These are phyloP conservation scores for Aureobasidium zeae DNA, from an alignment of 2,329 filamentous ascomycete species.

Conservation along the genomic window DNA sequence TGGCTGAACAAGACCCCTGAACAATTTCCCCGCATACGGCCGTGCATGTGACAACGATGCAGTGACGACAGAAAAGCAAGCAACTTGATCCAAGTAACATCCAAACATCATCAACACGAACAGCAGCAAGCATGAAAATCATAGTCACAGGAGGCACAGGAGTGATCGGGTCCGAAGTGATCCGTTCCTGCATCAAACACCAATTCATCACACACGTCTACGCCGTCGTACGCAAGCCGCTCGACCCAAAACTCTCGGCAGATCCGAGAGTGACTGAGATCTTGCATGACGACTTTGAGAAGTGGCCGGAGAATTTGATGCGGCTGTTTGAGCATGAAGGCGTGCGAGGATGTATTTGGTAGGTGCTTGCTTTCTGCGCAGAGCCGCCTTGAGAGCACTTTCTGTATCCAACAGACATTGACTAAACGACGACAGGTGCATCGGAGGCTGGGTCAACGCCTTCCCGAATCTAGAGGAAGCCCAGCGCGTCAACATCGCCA, in stretches of 20 bases:
- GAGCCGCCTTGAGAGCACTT: too few species aligned
- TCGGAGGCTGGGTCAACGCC: slow-evolving; percentile 23
- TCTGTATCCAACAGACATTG: too few species aligned
- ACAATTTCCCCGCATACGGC: too few species aligned
- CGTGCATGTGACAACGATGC: too few species aligned
- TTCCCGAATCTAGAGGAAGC: slow-evolving; percentile 26
- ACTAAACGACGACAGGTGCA: slow-evolving; percentile 15
- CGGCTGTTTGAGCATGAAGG: slow-evolving; percentile 30
- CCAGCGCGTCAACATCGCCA: slow-evolving; percentile 25
- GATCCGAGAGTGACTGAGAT: slow-evolving; percentile 28
- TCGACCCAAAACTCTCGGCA: slow-evolving; percentile 23
- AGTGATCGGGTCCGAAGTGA: slow-evolving; percentile 46
- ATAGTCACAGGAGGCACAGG: slow-evolving; percentile 53
- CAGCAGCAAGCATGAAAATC: slow-evolving; percentile 43
- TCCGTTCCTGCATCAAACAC: slow-evolving; percentile 43
- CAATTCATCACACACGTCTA: slow-evolving; percentile 39
- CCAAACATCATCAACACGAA: neutral
- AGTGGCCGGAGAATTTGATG: slow-evolving; percentile 40
- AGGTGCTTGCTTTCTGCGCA: too few species aligned
- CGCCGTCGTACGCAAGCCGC: slow-evolving; percentile 26
- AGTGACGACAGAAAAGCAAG: too few species aligned
- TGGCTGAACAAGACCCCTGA: too few species aligned
- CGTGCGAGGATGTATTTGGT: slow-evolving; percentile 41
- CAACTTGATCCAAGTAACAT: too few species aligned
- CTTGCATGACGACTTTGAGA: slow-evolving; percentile 42